Conservation (phyloP, 805 yeast genomes). For the Candida cerambycidarum region DNA sequence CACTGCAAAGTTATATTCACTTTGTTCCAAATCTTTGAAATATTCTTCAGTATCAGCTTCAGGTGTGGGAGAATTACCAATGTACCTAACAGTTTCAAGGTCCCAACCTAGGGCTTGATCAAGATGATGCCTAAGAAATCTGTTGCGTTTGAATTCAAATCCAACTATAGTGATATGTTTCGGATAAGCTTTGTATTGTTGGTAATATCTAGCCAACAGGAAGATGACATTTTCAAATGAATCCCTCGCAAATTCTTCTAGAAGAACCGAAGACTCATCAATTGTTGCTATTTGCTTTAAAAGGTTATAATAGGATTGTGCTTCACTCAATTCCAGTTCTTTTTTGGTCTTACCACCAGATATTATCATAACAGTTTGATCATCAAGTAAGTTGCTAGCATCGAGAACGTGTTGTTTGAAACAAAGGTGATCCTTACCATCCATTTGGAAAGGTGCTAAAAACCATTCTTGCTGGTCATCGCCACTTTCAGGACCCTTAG, state of each 20-base stretch:
- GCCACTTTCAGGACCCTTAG: constrained; percentile 27
- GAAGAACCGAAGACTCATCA: constrained; percentile 27
- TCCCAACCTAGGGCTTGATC: constrained; percentile 47
- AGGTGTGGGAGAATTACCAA: constrained; percentile 61
- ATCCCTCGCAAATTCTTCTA: constrained; percentile 77
- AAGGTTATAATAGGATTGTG: constrained; percentile 53
- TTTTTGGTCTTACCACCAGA: constrained; percentile 75
- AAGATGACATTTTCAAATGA: constrained; percentile 75
- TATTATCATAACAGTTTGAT: constrained; percentile 40
- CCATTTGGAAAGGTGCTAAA: constrained; percentile 64
- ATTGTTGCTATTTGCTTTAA: constrained; percentile 29
- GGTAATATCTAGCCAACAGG: constrained; percentile 54
- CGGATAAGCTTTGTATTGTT: constrained; percentile 51
- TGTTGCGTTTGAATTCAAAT: constrained; percentile 65
- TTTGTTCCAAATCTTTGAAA: constrained; percentile 43
- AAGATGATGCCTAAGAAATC: constrained; percentile 60
- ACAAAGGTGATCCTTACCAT: constrained; percentile 66
- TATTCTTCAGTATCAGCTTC: constrained; percentile 32
- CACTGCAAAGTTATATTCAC: constrained; percentile 57
- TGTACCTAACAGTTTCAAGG: constrained; percentile 38
- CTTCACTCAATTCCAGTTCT: constrained; percentile 55
- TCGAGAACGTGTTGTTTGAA: constrained; percentile 60
- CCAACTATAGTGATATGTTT: constrained; percentile 58
- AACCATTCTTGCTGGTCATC: constrained; percentile 54
- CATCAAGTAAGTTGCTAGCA: constrained; percentile 36